A percentile compares a stretch with the other conserved stretches of the same genome.
phyloP scores from a whole-genome alignment of 2,329 filamentous ascomycete species.

The Exutisphaerella laricina region DNA sequence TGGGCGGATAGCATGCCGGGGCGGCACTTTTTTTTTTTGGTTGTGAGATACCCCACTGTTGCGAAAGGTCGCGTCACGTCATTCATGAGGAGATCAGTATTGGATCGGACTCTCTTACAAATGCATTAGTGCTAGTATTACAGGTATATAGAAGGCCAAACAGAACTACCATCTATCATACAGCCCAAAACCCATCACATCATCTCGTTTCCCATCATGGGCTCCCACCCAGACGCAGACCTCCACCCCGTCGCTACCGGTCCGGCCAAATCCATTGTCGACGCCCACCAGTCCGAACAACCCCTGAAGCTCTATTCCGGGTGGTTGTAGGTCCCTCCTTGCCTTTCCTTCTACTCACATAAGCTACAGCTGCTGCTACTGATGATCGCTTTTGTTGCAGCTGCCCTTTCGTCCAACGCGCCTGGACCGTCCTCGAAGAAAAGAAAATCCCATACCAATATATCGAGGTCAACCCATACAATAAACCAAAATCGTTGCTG shows the following conservation, averaged over 20 bases:
- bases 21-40: conserved; percentile 1
- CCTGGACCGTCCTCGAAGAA: conserved; percentile 67
- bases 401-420: conserved; percentile 62
- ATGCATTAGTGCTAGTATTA: conserved; percentile 3
- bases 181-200: neutral
- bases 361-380: too few relatives aligned
- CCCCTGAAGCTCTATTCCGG: conserved; percentile 33
- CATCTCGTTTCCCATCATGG: neutral
- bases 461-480: conserved; percentile 70
- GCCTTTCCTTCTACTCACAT: conserved; percentile 2
- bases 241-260: conserved; percentile 44
- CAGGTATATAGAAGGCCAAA: conserved; percentile 1
- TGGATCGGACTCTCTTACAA: neutral
- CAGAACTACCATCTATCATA: conserved; percentile 1
- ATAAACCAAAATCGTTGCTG: conserved; percentile 64
- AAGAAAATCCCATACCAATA: conserved; percentile 65
- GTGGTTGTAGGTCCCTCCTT: conserved; percentile 25
- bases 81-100: too few relatives aligned
- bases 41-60: conserved; percentile 11
- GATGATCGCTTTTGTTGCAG: too few relatives aligned
- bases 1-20: conserved; percentile 1
- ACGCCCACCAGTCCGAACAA: conserved; percentile 28
- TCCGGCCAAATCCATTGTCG: conserved; percentile 36
- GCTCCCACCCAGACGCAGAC: conserved; percentile 38
- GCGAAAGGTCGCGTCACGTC: conserved; percentile 6